These are phyloP conservation scores for Fusarium sp. DNA, from an alignment of 2,329 filamentous ascomycete species.

Conservation along the genomic window DNA sequence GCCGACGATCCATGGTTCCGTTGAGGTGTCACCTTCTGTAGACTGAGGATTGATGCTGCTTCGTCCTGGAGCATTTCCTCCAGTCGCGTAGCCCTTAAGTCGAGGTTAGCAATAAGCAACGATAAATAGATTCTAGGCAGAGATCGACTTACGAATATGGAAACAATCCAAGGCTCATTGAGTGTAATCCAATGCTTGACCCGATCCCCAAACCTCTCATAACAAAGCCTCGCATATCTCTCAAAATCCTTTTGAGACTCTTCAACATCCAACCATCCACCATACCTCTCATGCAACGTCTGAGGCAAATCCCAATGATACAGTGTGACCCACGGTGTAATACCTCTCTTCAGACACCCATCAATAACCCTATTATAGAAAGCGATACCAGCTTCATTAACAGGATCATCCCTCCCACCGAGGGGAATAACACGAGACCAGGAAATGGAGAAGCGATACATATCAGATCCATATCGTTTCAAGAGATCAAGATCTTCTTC, in stretches of 20 bases:
- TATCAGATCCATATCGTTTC: slow-evolving; percentile 65
- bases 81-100: slow-evolving; percentile 49
- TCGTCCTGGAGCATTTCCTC: slow-evolving; percentile 48
- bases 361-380: slow-evolving; percentile 71
- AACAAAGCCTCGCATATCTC: slow-evolving; percentile 50
- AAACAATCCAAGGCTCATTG: slow-evolving; percentile 53
- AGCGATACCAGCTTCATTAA: slow-evolving; percentile 69
- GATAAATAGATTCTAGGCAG: no score
- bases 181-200: slow-evolving; percentile 53
- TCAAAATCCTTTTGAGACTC: slow-evolving; percentile 49
- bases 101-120: no score
- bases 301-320: slow-evolving; percentile 69
- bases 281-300: slow-evolving; percentile 49
- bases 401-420: slow-evolving; percentile 68
- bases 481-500: slow-evolving; percentile 68
- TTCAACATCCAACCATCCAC: slow-evolving; percentile 47
- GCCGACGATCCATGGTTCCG: slow-evolving; percentile 50
- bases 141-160: slow-evolving; percentile 49
- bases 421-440: slow-evolving; percentile 74
- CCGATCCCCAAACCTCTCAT: slow-evolving; percentile 53
- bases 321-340: slow-evolving; percentile 70
- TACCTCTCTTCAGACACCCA: slow-evolving; percentile 63
- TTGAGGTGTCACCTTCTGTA: slow-evolving; percentile 47
- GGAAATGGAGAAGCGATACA: slow-evolving; percentile 72
- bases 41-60: slow-evolving; percentile 42